These are phyloP conservation scores for Sutorius eximius DNA, from an alignment of 1,284 basidiomycete species.

Conservation along the genomic window DNA sequence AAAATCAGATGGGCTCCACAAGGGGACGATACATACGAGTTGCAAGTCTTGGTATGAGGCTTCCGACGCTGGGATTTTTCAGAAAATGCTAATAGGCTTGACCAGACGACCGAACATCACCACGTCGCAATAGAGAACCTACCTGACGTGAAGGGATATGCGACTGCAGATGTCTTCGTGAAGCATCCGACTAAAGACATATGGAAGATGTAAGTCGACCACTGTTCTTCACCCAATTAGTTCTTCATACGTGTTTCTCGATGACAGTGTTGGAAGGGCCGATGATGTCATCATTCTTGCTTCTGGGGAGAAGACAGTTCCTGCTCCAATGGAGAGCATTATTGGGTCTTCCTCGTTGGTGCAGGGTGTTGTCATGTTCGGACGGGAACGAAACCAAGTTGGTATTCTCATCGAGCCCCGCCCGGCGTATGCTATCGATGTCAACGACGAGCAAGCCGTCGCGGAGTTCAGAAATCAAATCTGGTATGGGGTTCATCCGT, in stretches of 20 bases:
- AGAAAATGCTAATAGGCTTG: neutral
- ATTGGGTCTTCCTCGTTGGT: constrained; percentile 25
- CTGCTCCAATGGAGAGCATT: constrained; percentile 32
- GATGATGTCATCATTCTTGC: constrained; percentile 33
- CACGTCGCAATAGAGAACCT: constrained; percentile 31
- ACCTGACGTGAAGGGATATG: constrained; percentile 30
- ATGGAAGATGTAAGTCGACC: constrained; percentile 26
- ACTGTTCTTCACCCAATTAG: neutral
- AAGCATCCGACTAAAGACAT: constrained; percentile 32
- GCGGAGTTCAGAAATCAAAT: constrained; percentile 36
- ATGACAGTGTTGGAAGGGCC: constrained; percentile 22
- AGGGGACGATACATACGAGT: constrained; percentile 34
- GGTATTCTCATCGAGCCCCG: constrained; percentile 43
- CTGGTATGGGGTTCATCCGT: constrained; percentile 34
- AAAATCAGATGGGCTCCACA: constrained; percentile 31
- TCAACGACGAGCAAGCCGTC: constrained; percentile 28
- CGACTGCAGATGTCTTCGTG: constrained; percentile 32
- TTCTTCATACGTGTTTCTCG: neutral
- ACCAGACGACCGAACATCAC: constrained; percentile 10
- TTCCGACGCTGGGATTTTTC: neutral
- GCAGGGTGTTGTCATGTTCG: constrained; percentile 41
- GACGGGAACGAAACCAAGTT: constrained; percentile 38
- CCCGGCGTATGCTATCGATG: constrained; percentile 26
- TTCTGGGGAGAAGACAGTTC: constrained; percentile 36
- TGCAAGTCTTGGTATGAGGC: constrained; percentile 32